phyloP scores from a whole-genome alignment of 768 basidiomycete species.

The Butyriboletus loyo region DNA sequence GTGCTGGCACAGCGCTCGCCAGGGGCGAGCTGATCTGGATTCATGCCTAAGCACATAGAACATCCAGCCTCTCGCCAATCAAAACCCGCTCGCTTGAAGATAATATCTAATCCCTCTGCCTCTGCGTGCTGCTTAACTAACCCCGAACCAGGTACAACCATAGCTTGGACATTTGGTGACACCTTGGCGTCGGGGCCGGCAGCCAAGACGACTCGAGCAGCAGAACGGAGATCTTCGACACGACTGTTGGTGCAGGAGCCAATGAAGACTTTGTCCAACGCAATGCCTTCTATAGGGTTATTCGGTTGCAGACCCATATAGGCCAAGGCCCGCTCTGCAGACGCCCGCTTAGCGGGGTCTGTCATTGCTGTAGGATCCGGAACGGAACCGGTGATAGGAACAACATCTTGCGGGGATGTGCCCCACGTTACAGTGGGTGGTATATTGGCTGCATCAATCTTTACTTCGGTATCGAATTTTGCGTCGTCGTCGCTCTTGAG shows the following conservation, averaged over 20 bases:
- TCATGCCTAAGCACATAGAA: slow-evolving; percentile 97
- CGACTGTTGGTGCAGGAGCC: slow-evolving; percentile 95
- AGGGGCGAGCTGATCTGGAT: slow-evolving; percentile 84
- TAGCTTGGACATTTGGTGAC: slow-evolving; percentile 70
- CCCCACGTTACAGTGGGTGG: slow-evolving; percentile 92
- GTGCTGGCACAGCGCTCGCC: slow-evolving; percentile 88
- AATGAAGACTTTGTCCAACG: slow-evolving; percentile 87
- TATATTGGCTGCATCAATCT: slow-evolving; percentile 80
- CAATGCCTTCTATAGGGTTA: slow-evolving; percentile 74
- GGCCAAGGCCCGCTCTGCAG: slow-evolving; percentile 69
- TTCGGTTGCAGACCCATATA: slow-evolving; percentile 88
- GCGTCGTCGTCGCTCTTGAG: slow-evolving; percentile 79
- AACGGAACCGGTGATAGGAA: slow-evolving; percentile 76
- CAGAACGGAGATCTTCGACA: slow-evolving; percentile 82
- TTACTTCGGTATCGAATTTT: slow-evolving; percentile 79
- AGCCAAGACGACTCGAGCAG: slow-evolving; percentile 72
- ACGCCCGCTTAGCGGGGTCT: slow-evolving; percentile 62
- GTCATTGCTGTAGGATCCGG: slow-evolving; percentile 70
- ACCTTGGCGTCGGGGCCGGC: slow-evolving; percentile 74
- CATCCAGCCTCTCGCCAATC: slow-evolving; percentile 96
- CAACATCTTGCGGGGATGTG: slow-evolving; percentile 86
- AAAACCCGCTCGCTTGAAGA: slow-evolving; percentile 89
- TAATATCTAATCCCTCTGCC: slow-evolving; percentile 78
- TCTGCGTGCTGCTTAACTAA: slow-evolving; percentile 89
- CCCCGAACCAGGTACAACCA: slow-evolving; percentile 92